phyloP scores from a whole-genome alignment of 805 yeast species.

The Teunomyces pallodes region DNA sequence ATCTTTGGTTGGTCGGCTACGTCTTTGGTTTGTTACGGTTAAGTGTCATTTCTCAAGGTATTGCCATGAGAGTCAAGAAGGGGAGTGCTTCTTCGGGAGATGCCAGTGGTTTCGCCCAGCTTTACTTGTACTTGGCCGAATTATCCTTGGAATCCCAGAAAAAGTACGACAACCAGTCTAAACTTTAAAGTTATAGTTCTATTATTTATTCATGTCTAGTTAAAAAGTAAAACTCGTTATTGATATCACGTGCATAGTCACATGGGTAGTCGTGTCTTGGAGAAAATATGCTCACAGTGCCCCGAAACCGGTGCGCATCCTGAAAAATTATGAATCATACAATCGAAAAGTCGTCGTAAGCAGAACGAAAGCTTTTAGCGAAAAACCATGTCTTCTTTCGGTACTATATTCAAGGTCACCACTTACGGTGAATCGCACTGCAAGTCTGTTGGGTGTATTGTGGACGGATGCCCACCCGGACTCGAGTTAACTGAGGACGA shows the following conservation, averaged over 20 bases:
- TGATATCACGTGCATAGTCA: neutral
- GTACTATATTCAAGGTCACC: constrained; percentile 60
- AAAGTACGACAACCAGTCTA: constrained; percentile 1
- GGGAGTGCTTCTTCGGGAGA: constrained; percentile 56
- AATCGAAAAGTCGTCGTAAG: neutral
- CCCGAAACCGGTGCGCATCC: constrained; percentile 2
- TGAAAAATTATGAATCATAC: constrained; percentile 4
- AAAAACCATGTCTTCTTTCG: constrained; percentile 40
- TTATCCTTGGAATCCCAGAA: constrained; percentile 24
- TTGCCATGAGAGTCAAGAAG: constrained; percentile 50
- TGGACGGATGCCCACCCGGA: constrained; percentile 98
- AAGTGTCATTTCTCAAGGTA: constrained; percentile 60
- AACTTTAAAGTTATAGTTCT: neutral
- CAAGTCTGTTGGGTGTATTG: constrained; percentile 95
- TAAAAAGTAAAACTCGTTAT: too few species aligned
- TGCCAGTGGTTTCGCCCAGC: constrained; percentile 40
- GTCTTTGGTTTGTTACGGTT: constrained; percentile 56
- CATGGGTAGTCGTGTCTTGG: neutral
- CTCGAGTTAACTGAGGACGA: constrained; percentile 80
- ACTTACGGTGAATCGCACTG: constrained; percentile 99
- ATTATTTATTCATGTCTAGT: neutral
- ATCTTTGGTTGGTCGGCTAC: constrained; percentile 50
- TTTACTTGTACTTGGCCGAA: constrained; percentile 31
- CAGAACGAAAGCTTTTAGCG: neutral
- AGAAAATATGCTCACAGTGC: neutral